A percentile compares a stretch with the other conserved stretches of the same genome.
These are phyloP conservation scores for Trichosporon sp. DNA, from an alignment of 1,284 basidiomycete species.

Conservation along the genomic window DNA sequence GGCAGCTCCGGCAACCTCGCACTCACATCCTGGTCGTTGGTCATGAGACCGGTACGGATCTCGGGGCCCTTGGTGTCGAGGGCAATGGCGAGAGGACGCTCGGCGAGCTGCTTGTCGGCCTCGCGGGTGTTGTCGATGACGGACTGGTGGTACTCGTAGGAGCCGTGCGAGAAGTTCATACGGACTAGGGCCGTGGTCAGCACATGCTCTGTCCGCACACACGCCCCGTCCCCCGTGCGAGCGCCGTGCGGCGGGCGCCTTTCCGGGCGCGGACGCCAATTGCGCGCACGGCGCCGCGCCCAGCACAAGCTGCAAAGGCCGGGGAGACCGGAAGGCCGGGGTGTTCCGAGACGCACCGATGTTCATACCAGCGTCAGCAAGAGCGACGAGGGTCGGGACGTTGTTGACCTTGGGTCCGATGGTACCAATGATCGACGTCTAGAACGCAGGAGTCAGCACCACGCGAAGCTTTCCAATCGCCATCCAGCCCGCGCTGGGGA, in stretches of 20 bases:
- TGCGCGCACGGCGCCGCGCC: not conserved
- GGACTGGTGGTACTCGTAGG: conserved; percentile 95
- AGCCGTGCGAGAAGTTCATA: conserved; percentile 98
- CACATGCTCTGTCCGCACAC: not conserved
- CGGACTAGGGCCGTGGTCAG: conserved; percentile 65
- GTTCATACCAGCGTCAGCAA: conserved; percentile 89
- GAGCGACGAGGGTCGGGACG: conserved; percentile 77
- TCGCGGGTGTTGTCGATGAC: conserved; percentile 94
- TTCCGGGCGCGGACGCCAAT: not conserved
- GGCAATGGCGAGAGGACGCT: conserved; percentile 95
- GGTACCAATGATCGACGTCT: conserved; percentile 96
- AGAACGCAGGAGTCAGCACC: conserved; percentile 21
- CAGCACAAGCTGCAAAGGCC: not conserved
- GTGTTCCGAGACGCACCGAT: conserved; percentile 68
- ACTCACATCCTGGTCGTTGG: conserved; percentile 79
- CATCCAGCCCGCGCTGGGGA: not conserved
- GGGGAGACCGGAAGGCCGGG: not conserved
- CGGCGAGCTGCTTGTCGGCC: conserved; percentile 70
- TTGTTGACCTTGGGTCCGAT: conserved; percentile 94
- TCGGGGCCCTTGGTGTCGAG: conserved; percentile 99
- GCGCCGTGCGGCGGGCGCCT: not conserved
- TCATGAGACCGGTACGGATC: conserved; percentile 96
- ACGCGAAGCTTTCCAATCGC: not conserved
- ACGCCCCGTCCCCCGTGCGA: not conserved
- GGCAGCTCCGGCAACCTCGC: not conserved